phyloP scores from a whole-genome alignment of 2,329 filamentous ascomycete species.

The Cladosporium velox region DNA sequence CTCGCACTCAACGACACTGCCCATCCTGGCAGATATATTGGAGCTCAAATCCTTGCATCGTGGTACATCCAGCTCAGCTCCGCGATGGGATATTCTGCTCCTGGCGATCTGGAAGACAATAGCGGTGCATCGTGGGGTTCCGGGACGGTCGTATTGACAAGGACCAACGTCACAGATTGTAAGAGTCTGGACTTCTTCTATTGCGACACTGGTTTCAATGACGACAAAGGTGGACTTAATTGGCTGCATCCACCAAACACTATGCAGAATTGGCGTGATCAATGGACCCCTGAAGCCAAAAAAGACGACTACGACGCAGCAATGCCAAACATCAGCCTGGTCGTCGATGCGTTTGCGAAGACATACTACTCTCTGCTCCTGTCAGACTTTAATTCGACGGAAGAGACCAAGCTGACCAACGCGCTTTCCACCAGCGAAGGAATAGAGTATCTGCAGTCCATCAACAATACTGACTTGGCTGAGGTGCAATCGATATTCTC shows the following conservation, averaged over 20 bases:
- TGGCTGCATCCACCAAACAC: not conserved
- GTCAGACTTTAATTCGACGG: not conserved
- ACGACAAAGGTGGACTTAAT: not conserved
- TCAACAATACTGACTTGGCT: constrained; percentile 1
- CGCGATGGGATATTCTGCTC: not conserved
- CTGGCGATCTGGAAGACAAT: not conserved
- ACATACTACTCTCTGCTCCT: constrained; percentile 15
- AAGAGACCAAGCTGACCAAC: not conserved
- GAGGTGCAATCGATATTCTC: not conserved
- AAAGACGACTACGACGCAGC: not conserved
- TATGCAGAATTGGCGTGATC: not conserved
- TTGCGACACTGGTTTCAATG: not conserved
- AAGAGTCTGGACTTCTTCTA: constrained; percentile 5
- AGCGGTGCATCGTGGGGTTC: constrained; percentile 2
- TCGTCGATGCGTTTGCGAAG: constrained; percentile 6
- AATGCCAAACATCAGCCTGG: constrained; percentile 11
- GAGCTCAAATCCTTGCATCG: not conserved
- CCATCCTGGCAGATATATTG: not conserved
- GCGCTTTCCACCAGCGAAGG: not conserved
- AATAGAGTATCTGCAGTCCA: not conserved
- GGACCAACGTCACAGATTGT: not conserved
- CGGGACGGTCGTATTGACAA: not conserved
- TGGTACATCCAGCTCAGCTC: not conserved
- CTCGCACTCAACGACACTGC: not conserved
- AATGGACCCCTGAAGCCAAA: not conserved